Percentiles rank a stretch among this genome's conserved stretches.
phyloP scores from a whole-genome alignment of 306 rosid species.

The Coriaria nepalensis region DNA sequence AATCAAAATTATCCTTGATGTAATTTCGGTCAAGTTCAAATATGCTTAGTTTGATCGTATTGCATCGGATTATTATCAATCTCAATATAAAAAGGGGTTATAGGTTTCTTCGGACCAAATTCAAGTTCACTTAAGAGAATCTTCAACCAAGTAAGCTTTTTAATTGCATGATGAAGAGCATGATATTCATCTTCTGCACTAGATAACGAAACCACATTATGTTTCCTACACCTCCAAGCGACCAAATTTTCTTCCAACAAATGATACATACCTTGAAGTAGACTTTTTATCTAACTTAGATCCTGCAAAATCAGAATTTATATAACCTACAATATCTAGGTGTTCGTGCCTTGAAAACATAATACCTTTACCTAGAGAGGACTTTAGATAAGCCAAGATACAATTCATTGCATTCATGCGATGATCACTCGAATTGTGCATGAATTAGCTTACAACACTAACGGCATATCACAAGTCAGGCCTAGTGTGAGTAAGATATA shows the following conservation, averaged over 20 bases:
- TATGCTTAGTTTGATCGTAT: neutral
- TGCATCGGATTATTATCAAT: neutral
- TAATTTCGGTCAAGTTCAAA: neutral
- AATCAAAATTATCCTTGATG: neutral
- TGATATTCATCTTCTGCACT: neutral
- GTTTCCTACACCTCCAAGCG: neutral
- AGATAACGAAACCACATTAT: neutral
- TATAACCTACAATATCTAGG: neutral
- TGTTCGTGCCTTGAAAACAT: neutral
- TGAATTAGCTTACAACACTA: neutral
- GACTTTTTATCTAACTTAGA: neutral
- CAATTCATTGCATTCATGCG: neutral
- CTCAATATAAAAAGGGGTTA: neutral
- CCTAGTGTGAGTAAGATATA: neutral
- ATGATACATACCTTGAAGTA: neutral
- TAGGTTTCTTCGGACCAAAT: neutral
- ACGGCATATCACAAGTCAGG: no score
- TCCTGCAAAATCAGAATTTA: neutral
- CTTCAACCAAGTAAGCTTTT: neutral
- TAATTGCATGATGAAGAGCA: neutral
- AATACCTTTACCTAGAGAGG: neutral
- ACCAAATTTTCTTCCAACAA: constrained; percentile 1
- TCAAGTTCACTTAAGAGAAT: neutral
- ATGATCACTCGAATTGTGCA: neutral
- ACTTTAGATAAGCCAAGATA: neutral